Base-by-base conservation (phyloP, 106 monocot genomes). In the Phalaenopsis aphrodite region DNA sequence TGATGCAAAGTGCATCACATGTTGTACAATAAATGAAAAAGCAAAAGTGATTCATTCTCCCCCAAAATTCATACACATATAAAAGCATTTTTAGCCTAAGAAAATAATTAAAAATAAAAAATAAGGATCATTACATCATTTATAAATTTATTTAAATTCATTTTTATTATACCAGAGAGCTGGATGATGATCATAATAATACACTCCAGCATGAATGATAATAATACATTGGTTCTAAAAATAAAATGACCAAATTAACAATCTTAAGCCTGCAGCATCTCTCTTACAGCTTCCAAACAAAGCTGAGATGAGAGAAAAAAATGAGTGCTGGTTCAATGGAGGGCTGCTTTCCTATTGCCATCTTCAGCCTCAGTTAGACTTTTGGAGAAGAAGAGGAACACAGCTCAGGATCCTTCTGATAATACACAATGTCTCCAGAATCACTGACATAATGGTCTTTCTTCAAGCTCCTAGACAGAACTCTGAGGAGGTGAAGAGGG, bases 391-490 rank as follows among this genome's bases (percentile, higher is more conserved):
- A 15, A 45, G 74, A 75, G 19, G 74, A 75, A 37, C 9, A 77
- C 39, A 78, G 8, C 38, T 78, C 76, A 81, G 84, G 85, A 75
- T 95, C 92, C 1, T 87, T 84, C 78, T 95, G 84, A 66, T 95
- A 95, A 83, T 89, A 95, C 41, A 95, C 90, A 16, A 95, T 79
- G 41, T 95, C 95, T 71, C 92, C 95, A 2, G 73, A 75, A 83
- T 93, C 88, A 56, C 88, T 87, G 42, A 95, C 95, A 79, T 85
- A 93, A 77, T 95, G 95, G 71, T 95, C 95, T 19, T 57, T 17
- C 75, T 85, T 86, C 77, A 95, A 78, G 79, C 95, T 95, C 67
- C 83, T 90, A 16, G 85, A 75, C 11, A 95, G 77, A 52, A 78
- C 89, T 41, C 83, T 72, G 61, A 93, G 57, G 55, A 95, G 82